Evolutionary conservation across 805 yeast species (phyloP).

Genomic region (Saturnispora ahearnii): DNA sequence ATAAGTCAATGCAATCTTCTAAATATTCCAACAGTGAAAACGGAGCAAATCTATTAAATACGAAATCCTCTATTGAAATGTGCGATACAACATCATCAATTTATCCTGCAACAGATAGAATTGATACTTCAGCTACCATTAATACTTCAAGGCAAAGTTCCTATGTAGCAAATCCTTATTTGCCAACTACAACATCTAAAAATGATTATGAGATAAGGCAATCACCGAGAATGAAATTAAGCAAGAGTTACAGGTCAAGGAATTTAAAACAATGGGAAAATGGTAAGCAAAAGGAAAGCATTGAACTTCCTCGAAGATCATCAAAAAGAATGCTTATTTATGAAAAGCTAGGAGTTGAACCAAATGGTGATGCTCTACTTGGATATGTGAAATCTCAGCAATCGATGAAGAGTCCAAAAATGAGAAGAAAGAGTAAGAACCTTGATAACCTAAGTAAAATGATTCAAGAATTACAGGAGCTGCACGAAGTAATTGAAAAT

Average conservation of each 20-base stretch:
- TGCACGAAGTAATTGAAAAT: neutral
- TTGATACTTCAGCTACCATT: neutral
- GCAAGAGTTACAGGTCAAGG: neutral
- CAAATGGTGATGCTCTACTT: constrained; percentile 1
- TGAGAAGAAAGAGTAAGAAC: neutral
- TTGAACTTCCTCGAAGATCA: constrained; percentile 13
- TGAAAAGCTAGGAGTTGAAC: constrained; percentile 5
- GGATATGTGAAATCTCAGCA: constrained; percentile 2
- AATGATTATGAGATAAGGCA: neutral
- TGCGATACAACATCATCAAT: neutral
- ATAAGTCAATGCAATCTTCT: neutral
- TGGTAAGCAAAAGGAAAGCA: neutral
- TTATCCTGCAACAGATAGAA: neutral
- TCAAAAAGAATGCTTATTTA: constrained; percentile 9
- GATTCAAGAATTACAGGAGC: constrained; percentile 3
- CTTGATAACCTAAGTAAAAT: constrained; percentile 6
- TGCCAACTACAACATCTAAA: neutral
- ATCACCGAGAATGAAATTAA: neutral
- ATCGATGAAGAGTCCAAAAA: neutral
- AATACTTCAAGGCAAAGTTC: neutral
- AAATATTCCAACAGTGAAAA: too few relatives aligned
- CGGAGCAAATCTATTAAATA: neutral
- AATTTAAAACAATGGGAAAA: neutral
- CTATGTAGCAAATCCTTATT: neutral
- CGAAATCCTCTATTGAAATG: neutral